Evolutionary conservation across 306 rosid genomes (phyloP).

Genomic region (apple (Malus domestica)): ASM211411v1 NC_041793.1:34646001-34646500

Average conservation of each 20-base stretch:
- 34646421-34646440: background rate
- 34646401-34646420: no score
- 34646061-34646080: conserved; percentile 18
- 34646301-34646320: no score
- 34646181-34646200: background rate
- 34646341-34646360: no score
- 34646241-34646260: no score
- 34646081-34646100: background rate
- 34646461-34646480: background rate
- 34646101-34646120: background rate
- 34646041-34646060: background rate
- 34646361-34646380: no score
- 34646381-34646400: no score
- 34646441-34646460: background rate
- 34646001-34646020: background rate
- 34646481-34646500: background rate
- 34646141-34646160: background rate
- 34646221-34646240: background rate
- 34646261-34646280: background rate
- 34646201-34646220: background rate
- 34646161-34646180: background rate
- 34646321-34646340: no score
- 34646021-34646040: conserved; percentile 21
- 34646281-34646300: no score
- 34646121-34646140: background rate